Percentiles rank a stretch among this genome's conserved stretches.
Evolutionary conservation across 2,329 filamentous ascomycete species (phyloP).

Genomic region (Aspergillus glaucus): DNA sequence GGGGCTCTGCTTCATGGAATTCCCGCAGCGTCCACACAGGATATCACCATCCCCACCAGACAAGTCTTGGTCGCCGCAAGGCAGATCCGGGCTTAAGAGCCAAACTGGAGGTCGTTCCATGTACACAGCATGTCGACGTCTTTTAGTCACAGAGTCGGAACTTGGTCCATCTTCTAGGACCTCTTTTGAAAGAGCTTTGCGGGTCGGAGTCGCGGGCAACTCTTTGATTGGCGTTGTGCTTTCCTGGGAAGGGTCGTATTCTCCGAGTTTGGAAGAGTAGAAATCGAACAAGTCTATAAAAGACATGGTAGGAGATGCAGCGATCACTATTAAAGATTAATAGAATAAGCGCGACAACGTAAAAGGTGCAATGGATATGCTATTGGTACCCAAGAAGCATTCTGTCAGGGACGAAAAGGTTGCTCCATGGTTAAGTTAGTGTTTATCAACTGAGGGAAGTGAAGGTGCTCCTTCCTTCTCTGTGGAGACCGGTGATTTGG

Average conservation of each 20-base stretch:
- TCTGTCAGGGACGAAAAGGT: no score
- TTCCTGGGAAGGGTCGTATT: background rate
- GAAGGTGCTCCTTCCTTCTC: background rate
- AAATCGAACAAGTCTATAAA: background rate
- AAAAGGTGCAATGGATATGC: background rate
- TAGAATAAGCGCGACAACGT: background rate
- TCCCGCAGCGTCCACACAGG: background rate
- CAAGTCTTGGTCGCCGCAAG: background rate
- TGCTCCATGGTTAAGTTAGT: background rate
- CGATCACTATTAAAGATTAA: background rate
- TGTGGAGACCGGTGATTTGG: no score
- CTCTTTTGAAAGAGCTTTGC: conserved; percentile 6
- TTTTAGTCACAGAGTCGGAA: conserved; percentile 16
- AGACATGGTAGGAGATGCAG: background rate
- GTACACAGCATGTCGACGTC: conserved; percentile 26
- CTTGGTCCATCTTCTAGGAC: background rate
- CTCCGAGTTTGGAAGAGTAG: background rate
- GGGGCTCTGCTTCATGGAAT: background rate
- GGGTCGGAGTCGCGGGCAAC: background rate
- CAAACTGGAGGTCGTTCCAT: conserved; percentile 26
- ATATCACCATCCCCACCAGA: background rate
- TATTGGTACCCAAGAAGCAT: background rate
- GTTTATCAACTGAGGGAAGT: background rate
- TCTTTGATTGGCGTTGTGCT: no score
- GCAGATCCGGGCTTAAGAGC: conserved; percentile 9